These are phyloP conservation scores for Erigeron canadensis DNA, from an alignment of 129 eudicot genomes.

Conservation along the genomic window DNA sequence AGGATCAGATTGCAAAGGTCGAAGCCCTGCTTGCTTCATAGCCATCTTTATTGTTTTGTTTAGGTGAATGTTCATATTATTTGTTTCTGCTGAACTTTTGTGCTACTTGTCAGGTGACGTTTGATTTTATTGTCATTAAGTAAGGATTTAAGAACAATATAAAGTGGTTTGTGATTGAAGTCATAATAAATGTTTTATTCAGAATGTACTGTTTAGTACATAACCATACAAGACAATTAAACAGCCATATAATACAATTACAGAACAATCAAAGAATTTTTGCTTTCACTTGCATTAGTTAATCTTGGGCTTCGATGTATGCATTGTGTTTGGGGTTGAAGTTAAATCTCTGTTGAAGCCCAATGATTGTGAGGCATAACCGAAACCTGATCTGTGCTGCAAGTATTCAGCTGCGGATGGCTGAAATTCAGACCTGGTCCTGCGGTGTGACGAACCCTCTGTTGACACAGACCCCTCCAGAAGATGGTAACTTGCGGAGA, in stretches of 20 bases:
- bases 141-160: slow-evolving; percentile 10
- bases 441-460: slow-evolving; percentile 51
- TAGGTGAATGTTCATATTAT: slow-evolving; percentile 19
- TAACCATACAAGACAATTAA: slow-evolving; percentile 10
- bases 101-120: slow-evolving; percentile 8
- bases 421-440: slow-evolving; percentile 40
- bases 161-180: slow-evolving; percentile 1
- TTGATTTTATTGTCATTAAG: slow-evolving; percentile 15
- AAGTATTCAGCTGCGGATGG: slow-evolving; percentile 30
- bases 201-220: slow-evolving; percentile 11
- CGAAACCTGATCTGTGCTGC: slow-evolving; percentile 28
- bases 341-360: slow-evolving; percentile 23
- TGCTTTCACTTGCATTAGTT: slow-evolving; percentile 24
- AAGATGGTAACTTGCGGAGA: slow-evolving; percentile 48
- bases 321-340: slow-evolving; percentile 20
- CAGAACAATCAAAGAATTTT: slow-evolving; percentile 10
- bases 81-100: slow-evolving; percentile 19
- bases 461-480: slow-evolving; percentile 29
- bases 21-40: slow-evolving; percentile 81
- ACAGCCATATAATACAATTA: slow-evolving; percentile 20
- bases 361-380: slow-evolving; percentile 7
- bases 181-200: neutral
- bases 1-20: slow-evolving; percentile 88
- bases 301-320: slow-evolving; percentile 21
- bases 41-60: slow-evolving; percentile 18